phyloP scores from a whole-genome alignment of 2,329 filamentous ascomycete species.

The Colletotrichum sp. region DNA sequence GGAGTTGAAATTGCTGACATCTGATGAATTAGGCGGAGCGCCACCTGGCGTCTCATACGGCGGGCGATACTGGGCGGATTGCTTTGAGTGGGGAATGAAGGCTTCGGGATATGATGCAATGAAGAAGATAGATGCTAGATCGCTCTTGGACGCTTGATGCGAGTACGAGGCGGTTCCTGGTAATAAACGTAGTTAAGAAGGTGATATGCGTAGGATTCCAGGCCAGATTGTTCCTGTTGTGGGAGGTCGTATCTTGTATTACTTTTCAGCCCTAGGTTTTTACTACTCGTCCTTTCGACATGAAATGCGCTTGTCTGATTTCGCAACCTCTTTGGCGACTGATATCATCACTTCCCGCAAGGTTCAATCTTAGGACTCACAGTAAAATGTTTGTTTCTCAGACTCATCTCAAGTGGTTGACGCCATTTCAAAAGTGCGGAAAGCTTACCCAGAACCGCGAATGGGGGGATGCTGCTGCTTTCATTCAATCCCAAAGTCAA shows the following conservation, averaged over 20 bases:
- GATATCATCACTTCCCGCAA: neutral
- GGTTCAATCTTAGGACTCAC: neutral
- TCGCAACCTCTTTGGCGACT: neutral
- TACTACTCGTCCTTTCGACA: neutral
- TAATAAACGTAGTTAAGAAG: neutral
- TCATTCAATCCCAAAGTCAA: neutral
- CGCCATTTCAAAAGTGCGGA: neutral
- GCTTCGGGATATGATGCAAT: constrained; percentile 8
- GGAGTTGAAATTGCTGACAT: neutral
- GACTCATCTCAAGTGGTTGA: fast-evolving
- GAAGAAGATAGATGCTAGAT: neutral
- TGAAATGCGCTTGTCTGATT: neutral
- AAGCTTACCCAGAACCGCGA: neutral
- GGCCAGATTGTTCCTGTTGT: neutral
- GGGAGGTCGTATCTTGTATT: neutral
- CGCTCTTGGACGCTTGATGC: neutral
- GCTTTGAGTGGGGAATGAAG: constrained; percentile 17
- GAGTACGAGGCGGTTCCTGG: neutral
- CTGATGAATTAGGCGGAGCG: neutral
- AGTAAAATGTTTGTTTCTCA: neutral
- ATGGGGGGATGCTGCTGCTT: neutral
- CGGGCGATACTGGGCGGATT: neutral
- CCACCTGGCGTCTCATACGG: neutral
- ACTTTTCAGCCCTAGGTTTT: neutral
- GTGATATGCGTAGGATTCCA: neutral